phyloP scores from a whole-genome alignment of 352 stramenopile genomes.

The Pythium dissotocum region DNA sequence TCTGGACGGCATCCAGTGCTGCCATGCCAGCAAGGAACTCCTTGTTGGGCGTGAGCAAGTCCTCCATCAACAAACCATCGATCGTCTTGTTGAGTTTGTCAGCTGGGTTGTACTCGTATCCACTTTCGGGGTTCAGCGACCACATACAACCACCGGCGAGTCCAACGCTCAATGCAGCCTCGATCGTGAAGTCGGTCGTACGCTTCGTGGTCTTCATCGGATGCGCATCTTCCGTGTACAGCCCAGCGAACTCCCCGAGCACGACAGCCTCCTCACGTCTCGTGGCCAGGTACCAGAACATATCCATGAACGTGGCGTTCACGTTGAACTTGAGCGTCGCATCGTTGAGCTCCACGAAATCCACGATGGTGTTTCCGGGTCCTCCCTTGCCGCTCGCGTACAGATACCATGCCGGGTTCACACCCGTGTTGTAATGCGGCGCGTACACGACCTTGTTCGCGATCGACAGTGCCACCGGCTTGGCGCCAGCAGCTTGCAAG shows the following conservation, averaged over 20 bases:
- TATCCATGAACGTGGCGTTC: conserved; percentile 64
- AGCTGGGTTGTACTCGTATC: conserved; percentile 78
- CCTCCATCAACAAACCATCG: conserved; percentile 63
- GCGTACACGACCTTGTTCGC: conserved; percentile 81
- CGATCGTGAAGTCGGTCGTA: conserved; percentile 71
- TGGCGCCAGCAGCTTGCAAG: conserved; percentile 51
- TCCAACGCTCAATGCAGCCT: conserved; percentile 40
- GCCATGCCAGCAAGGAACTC: conserved; percentile 64
- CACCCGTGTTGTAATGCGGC: conserved; percentile 77
- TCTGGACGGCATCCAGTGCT: conserved; percentile 60
- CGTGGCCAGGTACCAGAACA: conserved; percentile 69
- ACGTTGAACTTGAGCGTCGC: conserved; percentile 43
- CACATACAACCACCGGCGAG: conserved; percentile 84
- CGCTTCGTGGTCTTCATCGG: conserved; percentile 71
- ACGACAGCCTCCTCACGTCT: conserved; percentile 38
- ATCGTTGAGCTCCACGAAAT: conserved; percentile 63
- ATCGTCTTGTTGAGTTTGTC: conserved; percentile 50
- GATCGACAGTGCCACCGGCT: conserved; percentile 45
- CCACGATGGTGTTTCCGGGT: conserved; percentile 28
- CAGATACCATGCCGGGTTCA: conserved; percentile 69
- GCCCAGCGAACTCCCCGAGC: conserved; percentile 69
- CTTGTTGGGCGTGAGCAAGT: conserved; percentile 71
- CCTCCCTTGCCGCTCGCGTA: conserved; percentile 37
- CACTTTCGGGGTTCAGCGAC: conserved; percentile 79
- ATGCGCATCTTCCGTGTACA: conserved; percentile 71